phyloP scores from a whole-genome alignment of 129 eudicot species.

The Dittrichia graveolens region DNA sequence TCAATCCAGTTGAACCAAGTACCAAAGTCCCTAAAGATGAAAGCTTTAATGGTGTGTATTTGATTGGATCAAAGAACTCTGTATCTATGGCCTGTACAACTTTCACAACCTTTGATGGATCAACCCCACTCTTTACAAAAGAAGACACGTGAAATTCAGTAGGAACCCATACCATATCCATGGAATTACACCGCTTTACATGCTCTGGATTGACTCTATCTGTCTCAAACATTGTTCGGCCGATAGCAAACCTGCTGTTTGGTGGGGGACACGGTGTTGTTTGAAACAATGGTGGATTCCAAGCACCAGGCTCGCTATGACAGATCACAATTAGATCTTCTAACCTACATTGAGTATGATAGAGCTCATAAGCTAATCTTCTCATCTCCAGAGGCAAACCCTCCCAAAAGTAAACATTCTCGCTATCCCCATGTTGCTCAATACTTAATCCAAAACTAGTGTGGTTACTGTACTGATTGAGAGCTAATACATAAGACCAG shows the following conservation, averaged over 20 bases:
- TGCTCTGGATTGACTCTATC: slow-evolving; percentile 79
- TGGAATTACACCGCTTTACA: slow-evolving; percentile 62
- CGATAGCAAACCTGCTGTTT: slow-evolving; percentile 54
- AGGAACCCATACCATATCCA: slow-evolving; percentile 96
- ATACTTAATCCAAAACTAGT: slow-evolving; percentile 50
- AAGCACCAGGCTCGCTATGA: slow-evolving; percentile 97
- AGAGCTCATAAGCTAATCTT: slow-evolving; percentile 52
- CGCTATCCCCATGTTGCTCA: slow-evolving; percentile 65
- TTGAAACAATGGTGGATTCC: slow-evolving; percentile 79
- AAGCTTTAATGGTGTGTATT: slow-evolving; percentile 48
- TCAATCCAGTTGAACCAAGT: slow-evolving; percentile 39
- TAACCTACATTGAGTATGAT: slow-evolving; percentile 46
- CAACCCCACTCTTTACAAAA: slow-evolving; percentile 76
- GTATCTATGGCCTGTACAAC: slow-evolving; percentile 77
- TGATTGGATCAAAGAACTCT: slow-evolving; percentile 68
- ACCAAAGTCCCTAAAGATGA: slow-evolving; percentile 44
- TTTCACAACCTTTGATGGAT: slow-evolving; percentile 67
- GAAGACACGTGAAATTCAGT: slow-evolving; percentile 70
- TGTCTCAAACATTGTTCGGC: slow-evolving; percentile 90
- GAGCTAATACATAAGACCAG: slow-evolving; percentile 75
- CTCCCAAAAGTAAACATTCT: slow-evolving; percentile 59
- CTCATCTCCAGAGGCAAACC: slow-evolving; percentile 68
- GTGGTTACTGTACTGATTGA: slow-evolving; percentile 33
- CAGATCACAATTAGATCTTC: slow-evolving; percentile 64
- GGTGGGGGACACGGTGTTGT: slow-evolving; percentile 67